Conservation (phyloP, 805 yeast species). For the Yueomyces sinensis region DNA sequence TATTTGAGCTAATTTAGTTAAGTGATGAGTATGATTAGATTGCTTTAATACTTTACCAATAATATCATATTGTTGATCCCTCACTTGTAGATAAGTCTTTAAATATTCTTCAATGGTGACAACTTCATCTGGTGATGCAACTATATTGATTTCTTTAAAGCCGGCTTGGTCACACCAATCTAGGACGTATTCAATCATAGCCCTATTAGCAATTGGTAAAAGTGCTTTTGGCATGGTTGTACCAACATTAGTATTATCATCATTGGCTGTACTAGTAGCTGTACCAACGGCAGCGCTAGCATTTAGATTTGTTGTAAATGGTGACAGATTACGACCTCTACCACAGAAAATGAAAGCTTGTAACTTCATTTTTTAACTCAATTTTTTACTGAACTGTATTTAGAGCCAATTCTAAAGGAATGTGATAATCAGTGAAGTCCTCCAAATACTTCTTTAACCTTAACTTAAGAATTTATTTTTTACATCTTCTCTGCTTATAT, state of each 20-base stretch:
- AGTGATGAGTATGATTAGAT: conserved; percentile 16
- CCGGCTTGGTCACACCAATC: conserved; percentile 90
- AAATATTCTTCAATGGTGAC: conserved; percentile 37
- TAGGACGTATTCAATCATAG: conserved; percentile 75
- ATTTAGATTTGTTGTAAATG: conserved; percentile 31
- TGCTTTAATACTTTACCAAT: conserved; percentile 12
- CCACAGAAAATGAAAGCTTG: conserved; percentile 90
- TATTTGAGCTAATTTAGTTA: conserved; percentile 26
- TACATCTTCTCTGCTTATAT: too few relatives aligned
- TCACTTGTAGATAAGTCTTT: conserved; percentile 27
- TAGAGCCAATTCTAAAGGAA: too few relatives aligned
- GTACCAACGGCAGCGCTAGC: not conserved
- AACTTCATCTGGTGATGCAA: conserved; percentile 36
- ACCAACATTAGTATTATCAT: conserved; percentile 2
- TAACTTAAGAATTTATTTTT: too few relatives aligned
- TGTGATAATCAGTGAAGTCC: too few relatives aligned
- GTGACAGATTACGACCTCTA: conserved; percentile 57
- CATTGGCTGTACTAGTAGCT: conserved; percentile 13
- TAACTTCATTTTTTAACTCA: conserved; percentile 62
- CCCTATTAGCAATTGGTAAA: conserved; percentile 79
- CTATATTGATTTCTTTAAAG: conserved; percentile 56
- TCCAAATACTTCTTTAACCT: too few relatives aligned
- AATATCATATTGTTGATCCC: conserved; percentile 24
- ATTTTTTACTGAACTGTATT: too few relatives aligned
- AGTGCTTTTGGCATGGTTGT: conserved; percentile 63